These are phyloP conservation scores for Colletotrichum tamarilloi DNA, from an alignment of 2,329 filamentous ascomycete species.

Conservation along the genomic window DNA sequence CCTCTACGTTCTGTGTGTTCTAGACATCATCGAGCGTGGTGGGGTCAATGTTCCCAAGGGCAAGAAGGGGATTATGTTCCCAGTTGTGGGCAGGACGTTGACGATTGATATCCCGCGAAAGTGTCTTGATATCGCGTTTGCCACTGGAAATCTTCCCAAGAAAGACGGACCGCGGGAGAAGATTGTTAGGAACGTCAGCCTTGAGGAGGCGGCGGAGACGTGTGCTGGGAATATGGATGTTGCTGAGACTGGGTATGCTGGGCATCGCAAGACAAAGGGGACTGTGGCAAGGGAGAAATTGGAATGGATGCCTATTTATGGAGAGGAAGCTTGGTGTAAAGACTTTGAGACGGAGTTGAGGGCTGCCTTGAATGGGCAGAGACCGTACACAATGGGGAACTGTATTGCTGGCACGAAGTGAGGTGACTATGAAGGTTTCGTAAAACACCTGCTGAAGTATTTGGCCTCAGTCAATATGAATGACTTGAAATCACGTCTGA, in stretches of 20 bases:
- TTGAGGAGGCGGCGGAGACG: slow-evolving; percentile 31
- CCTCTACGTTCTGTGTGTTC: slow-evolving; percentile 34
- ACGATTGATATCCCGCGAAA: slow-evolving; percentile 21
- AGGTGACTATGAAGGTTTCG: not conserved
- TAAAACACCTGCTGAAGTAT: not conserved
- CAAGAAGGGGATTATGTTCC: slow-evolving; percentile 25
- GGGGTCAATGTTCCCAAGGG: slow-evolving; percentile 18
- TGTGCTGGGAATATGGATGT: slow-evolving; percentile 24
- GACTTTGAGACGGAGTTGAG: slow-evolving; percentile 28
- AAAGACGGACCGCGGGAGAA: slow-evolving; percentile 6
- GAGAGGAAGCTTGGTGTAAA: slow-evolving; percentile 14
- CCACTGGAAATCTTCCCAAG: slow-evolving; percentile 26
- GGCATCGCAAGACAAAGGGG: slow-evolving; percentile 13
- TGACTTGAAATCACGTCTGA: no score
- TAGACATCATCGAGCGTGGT: slow-evolving; percentile 14
- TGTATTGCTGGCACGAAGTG: slow-evolving; percentile 24
- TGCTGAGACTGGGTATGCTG: slow-evolving; percentile 30
- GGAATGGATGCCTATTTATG: not conserved
- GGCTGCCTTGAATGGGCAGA: slow-evolving; percentile 12
- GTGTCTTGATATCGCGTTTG: slow-evolving; percentile 35
- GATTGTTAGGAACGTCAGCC: slow-evolving; percentile 18
- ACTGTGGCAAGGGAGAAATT: slow-evolving; percentile 8
- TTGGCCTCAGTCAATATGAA: no score
- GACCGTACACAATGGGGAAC: not conserved
- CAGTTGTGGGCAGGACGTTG: slow-evolving; percentile 9